Base-by-base conservation (phyloP, 768 basidiomycete genomes). In the Amanita phalloides region DNA sequence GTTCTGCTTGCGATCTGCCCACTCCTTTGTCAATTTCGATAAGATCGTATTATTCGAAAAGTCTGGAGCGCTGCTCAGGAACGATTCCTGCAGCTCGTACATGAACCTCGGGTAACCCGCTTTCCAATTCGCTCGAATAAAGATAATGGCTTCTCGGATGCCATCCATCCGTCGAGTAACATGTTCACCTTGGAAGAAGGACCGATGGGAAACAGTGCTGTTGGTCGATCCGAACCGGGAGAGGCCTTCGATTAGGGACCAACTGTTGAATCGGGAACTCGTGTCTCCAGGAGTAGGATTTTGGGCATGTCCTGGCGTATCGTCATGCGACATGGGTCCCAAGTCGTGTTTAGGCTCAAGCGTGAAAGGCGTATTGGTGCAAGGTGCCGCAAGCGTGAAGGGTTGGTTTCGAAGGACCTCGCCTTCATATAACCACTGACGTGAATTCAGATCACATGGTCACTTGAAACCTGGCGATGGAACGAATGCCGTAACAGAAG, bases 71-170 rank as follows among this genome's bases (percentile, higher is more conserved):
- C 53, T 53, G 21, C 28, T 35, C 25, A 56, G 32, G 45, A 56
- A 56, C 9, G 55, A 50, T 17, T 42, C 25, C 48, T 53, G 43
- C 43, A 60, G 41, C 21, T 57, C 57, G n/a, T 55, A 37, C 59
- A 60, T 57, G 49, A 60, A 45, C 26, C 6, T 44, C 14, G 38
- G 39, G 37, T 60, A 61, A 28, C 57, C 49, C 9, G 23, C 25
- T 8, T 48, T 41, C 60, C 60, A 61, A 38, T 58, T 50, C 9
- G 28, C 44, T 47, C 60, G 55, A 32, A 61, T 58, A 41, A 54
- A 51, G 33, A 26, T 43, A 43, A 61, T 60, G 25, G 56, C 51
- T n/a, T 42, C 41, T 33, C 60, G 50, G 25, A 61, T 54, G 6
- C 37, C 23, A 23, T 36, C 39, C 56, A 59, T 53, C 20, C 60